phyloP scores from a whole-genome alignment of 495 filamentous ascomycete genomes.

The Aspergillus heteromorphus region DNA sequence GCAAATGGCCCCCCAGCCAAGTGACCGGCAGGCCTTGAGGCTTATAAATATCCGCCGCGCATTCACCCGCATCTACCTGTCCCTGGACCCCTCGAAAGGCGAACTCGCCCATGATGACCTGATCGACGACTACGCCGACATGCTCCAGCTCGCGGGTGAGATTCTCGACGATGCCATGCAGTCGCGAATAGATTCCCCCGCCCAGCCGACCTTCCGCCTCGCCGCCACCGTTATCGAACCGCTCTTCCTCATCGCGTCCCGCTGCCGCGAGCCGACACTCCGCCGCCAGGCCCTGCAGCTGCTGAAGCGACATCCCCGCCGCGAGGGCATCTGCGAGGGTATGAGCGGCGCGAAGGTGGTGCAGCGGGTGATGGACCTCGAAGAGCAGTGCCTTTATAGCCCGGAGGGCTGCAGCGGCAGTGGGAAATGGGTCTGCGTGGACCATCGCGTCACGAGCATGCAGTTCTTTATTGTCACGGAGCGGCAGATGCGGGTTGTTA shows the following conservation, averaged over 20 bases:
- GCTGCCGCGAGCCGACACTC: background rate
- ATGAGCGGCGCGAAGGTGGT: background rate
- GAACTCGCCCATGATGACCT: background rate
- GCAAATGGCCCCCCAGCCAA: background rate
- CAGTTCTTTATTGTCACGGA: background rate
- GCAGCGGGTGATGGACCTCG: background rate
- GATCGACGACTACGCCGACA: background rate
- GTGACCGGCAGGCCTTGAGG: background rate
- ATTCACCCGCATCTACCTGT: background rate
- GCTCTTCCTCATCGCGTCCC: background rate
- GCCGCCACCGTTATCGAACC: background rate
- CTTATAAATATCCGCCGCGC: background rate
- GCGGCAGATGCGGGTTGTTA: background rate
- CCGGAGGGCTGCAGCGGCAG: background rate
- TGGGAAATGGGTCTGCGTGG: background rate
- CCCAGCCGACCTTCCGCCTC: background rate
- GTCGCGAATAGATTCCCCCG: background rate
- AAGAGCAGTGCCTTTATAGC: background rate
- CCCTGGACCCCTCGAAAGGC: background rate
- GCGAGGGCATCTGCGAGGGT: background rate
- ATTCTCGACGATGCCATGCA: background rate
- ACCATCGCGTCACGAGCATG: background rate
- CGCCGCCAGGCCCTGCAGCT: background rate
- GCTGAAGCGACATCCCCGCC: background rate
- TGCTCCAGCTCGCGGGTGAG: background rate